phyloP scores from a whole-genome alignment of 2,329 filamentous ascomycete species.

The Plenodomus biglobosus region DNA sequence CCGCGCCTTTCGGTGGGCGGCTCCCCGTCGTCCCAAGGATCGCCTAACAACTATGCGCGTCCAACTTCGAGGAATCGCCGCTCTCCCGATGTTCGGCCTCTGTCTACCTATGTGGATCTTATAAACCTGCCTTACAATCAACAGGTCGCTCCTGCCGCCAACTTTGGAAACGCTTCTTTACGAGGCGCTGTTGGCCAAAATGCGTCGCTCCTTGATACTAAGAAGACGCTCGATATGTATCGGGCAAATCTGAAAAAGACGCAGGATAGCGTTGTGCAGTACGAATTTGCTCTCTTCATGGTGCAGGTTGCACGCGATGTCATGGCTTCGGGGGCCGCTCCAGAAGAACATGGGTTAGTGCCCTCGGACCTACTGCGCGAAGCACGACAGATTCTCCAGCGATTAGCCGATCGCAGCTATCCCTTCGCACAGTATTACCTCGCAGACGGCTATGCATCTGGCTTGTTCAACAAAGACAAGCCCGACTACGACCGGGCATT shows the following conservation, averaged over 20 bases:
- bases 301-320: conserved; percentile 85
- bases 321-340: conserved; percentile 29
- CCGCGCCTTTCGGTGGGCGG: conserved; percentile 53
- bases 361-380: conserved; percentile 73
- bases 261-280: conserved; percentile 84
- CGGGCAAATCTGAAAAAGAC: conserved; percentile 96
- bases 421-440: conserved; percentile 98
- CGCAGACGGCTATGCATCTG: conserved; percentile 89
- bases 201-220: conserved; percentile 84
- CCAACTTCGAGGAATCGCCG: conserved; percentile 55
- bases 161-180: conserved; percentile 79
- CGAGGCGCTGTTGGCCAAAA: conserved; percentile 81
- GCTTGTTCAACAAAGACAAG: conserved; percentile 92
- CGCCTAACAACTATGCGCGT: conserved; percentile 49
- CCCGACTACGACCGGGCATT: conserved; percentile 91
- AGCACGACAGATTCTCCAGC: conserved; percentile 85
- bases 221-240: conserved; percentile 98
- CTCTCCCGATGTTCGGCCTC: conserved; percentile 60
- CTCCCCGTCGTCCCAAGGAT: conserved; percentile 43
- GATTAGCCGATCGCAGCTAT: conserved; percentile 82
- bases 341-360: conserved; percentile 49
- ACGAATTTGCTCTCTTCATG: conserved; percentile 94
- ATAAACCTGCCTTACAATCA: conserved; percentile 75
- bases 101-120: conserved; percentile 64
- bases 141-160: conserved; percentile 64